A percentile compares a stretch with the other conserved stretches of the same genome.
phyloP scores from a whole-genome alignment of 192 early-diverging fungal species.

The Cetraspora pellucida region DNA sequence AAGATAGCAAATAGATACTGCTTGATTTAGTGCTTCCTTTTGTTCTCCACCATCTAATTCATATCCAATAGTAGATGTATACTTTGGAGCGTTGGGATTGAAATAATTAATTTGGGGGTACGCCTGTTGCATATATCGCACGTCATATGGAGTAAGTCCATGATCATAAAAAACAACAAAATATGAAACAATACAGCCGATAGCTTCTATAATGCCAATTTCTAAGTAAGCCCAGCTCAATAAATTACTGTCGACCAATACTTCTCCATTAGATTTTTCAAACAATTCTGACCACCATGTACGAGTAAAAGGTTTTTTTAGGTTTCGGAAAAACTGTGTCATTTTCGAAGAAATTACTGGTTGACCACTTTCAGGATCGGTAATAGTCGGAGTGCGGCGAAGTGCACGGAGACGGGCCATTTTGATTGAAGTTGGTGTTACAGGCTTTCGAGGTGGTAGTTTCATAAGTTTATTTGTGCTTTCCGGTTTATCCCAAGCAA shows the following conservation, averaged over 20 bases:
- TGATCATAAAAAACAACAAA: conserved; percentile 74
- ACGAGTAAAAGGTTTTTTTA: conserved; percentile 54
- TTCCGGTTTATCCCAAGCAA: conserved; percentile 92
- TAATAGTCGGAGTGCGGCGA: conserved; percentile 48
- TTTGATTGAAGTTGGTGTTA: conserved; percentile 76
- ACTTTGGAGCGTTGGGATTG: conserved; percentile 49
- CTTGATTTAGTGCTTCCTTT: conserved; percentile 71
- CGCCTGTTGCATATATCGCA: conserved; percentile 58
- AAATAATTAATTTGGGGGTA: conserved; percentile 45
- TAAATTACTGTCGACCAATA: conserved; percentile 81
- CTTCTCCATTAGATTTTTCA: conserved; percentile 77
- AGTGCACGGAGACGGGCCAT: conserved; percentile 60
- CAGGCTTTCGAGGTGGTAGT: conserved; percentile 86
- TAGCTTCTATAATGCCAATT: conserved; percentile 74
- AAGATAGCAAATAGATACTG: conserved; percentile 77
- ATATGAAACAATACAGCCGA: conserved; percentile 73
- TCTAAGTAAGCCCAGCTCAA: conserved; percentile 89
- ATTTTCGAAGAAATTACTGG: conserved; percentile 41
- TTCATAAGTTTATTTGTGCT: conserved; percentile 78
- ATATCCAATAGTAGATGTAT: conserved; percentile 40
- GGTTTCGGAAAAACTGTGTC: conserved; percentile 29
- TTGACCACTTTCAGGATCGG: conserved; percentile 57
- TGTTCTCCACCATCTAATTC: conserved; percentile 56
- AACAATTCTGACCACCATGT: conserved; percentile 67
- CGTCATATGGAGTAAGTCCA: conserved; percentile 66